Evolutionary conservation across 441 rosid genomes (phyloP), one percentile per base, ranked within the genome.

Genomic region (Erodium chrysanthum): DNA sequence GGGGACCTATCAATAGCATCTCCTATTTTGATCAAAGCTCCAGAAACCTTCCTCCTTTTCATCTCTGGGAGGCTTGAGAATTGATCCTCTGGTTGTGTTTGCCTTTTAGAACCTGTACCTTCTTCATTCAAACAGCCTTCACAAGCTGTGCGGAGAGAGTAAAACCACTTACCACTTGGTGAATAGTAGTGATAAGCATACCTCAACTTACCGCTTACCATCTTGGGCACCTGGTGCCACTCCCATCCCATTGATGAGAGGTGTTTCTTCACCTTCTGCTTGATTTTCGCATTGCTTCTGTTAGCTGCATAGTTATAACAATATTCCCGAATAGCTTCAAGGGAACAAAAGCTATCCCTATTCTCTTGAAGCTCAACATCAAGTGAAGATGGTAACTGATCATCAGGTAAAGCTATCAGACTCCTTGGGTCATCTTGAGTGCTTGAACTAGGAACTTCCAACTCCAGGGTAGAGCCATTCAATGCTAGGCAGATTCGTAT

Each of bases 211-310:
- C 79, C 78, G 2, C 64, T 64, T 23, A 21, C 61, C 9, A 8
- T 3, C 0, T 37, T 66, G 35, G 8, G 8, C 12, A 18, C 60
- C 20, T n/a, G 58, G 20, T 11, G 29, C 74, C 82, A 67, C 1
- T 5, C 25, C 89, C 94, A 88, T 66, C 94, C 91, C 61, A 78
- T 46, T 10, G 82, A 76, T 50, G 69, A 63, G 4, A 88, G 85
- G 66, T 88, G 85, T 71, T 71, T 73, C 72, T 59, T 88, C 17
- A 80, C 88, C 69, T 77, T 78, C 66, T 29, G 59, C 56, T 29
- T 71, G 78, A 77, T 48, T n/a, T 52, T 65, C 15, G 48, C 22
- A 27, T 33, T 29, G 23, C 29, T 65, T 50, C 67, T 65, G 58
- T 75, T 59, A 2, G 1, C n/a, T 70, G 72, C 76, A 69, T 58